Percentiles rank a stretch among this genome's conserved stretches.
Evolutionary conservation across 2,329 filamentous ascomycete species (phyloP).

Genomic region (Fusarium sp.): DNA sequence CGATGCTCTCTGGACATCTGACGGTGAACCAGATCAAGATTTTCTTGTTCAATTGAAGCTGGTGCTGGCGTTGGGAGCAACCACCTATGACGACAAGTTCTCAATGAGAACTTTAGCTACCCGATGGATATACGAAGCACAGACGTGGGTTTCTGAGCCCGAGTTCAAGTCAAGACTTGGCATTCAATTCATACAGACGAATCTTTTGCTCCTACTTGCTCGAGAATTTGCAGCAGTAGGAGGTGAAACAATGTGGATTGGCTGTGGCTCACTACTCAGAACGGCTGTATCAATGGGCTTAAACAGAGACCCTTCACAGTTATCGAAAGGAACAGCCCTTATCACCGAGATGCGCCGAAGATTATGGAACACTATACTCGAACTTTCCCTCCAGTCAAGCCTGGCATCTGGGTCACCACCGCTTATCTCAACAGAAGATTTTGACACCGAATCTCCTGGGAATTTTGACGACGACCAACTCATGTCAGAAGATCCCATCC

Average conservation of each 20-base stretch:
- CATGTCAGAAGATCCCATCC: constrained; percentile 47
- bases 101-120: constrained; percentile 64
- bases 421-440: constrained; percentile 61
- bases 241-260: constrained; percentile 64
- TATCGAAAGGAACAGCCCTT: constrained; percentile 56
- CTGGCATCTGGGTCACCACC: constrained; percentile 63
- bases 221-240: constrained; percentile 57
- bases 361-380: constrained; percentile 68
- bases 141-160: constrained; percentile 68
- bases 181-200: constrained; percentile 66
- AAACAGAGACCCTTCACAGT: constrained; percentile 62
- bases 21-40: constrained; percentile 50
- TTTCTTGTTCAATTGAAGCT: constrained; percentile 72
- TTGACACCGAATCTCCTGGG: constrained; percentile 63
- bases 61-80: constrained; percentile 70
- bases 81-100: constrained; percentile 65
- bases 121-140: constrained; percentile 71
- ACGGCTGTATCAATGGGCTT: constrained; percentile 66
- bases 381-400: constrained; percentile 62
- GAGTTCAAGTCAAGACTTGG: constrained; percentile 66
- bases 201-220: constrained; percentile 61
- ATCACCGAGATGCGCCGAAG: constrained; percentile 64
- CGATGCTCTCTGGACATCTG: constrained; percentile 63
- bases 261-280: constrained; percentile 60
- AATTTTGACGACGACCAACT: constrained; percentile 68